Evolutionary conservation across 192 early-diverging fungal species (phyloP).

Genomic region (Martensiomyces pterosporus): DNA sequence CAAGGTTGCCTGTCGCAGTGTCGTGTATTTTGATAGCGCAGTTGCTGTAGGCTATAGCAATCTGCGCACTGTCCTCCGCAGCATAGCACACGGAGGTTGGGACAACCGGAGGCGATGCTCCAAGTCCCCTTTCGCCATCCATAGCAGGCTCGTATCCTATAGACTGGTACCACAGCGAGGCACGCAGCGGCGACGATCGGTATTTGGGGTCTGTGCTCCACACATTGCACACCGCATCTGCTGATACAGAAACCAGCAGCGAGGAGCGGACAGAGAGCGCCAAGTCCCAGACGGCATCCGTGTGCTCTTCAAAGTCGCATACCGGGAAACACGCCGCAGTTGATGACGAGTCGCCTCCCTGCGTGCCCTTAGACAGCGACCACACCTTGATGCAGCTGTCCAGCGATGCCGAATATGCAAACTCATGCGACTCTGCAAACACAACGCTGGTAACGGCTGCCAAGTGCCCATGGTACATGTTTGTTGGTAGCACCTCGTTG

Average conservation of each 20-base stretch:
- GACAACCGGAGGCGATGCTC: too few relatives aligned
- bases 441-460: constrained; percentile 39
- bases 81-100: background rate
- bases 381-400: constrained; percentile 37
- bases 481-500: constrained; percentile 8
- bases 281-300: constrained; percentile 45
- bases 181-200: background rate
- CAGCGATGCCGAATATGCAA: constrained; percentile 40
- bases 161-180: background rate
- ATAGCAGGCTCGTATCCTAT: background rate
- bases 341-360: background rate
- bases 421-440: constrained; percentile 1
- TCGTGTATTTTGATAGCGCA: background rate
- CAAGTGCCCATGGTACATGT: constrained; percentile 36
- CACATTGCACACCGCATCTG: constrained; percentile 30
- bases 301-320: constrained; percentile 19
- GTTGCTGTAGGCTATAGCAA: background rate
- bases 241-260: constrained; percentile 39
- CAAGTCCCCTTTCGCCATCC: too few relatives aligned
- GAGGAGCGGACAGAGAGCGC: constrained; percentile 9
- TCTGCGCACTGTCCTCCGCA: background rate
- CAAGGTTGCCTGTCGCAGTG: background rate
- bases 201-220: constrained; percentile 17
- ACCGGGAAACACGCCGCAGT: constrained; percentile 18
- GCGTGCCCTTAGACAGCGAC: constrained; percentile 7